Evolutionary conservation across 257 asterid species (phyloP), one percentile per base, ranked within the genome.

Genomic region (Forsythia viridissima): DNA sequence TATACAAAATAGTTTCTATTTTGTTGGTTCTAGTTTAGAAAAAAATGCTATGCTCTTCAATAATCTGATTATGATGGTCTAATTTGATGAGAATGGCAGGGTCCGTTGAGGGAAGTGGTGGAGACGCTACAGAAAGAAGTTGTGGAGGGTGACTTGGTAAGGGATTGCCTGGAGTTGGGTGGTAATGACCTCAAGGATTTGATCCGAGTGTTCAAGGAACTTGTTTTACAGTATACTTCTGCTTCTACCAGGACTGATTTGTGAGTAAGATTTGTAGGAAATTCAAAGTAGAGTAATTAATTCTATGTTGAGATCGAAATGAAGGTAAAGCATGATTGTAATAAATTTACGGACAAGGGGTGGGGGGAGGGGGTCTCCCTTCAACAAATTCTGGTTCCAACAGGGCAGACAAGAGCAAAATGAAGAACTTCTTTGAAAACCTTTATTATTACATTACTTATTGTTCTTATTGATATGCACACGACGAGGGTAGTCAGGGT

Each of bases 111-210:
- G 80, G 94, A 91, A 42, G 46, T 85, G 43, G 84, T 91, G 82
- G 87, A 84, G 83, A 82, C 76, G 13, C 72, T 91, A 79, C 92
- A 87, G 85, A 84, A 82, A 74, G 97, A 94, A 81, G 86, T 93
- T 34, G 24, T 78, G 76, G 94, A 92, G 41, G 97, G 97, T 73
- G 97, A 83, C 68, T 76, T 94, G 65, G 85, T 94, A 52, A 88
- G 77, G 86, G 98, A 94, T 77, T 94, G 97, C 81, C 88, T 94
- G 51, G 96, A 88, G 83, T 57, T 94, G 86, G 92, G 97, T 21
- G 70, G 81, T 67, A 84, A 83, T 69, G 96, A 93, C 72, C 84
- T 93, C 51, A 85, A 83, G 82, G 90, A 87, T 30, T 75, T 92
- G 87, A 61, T 92, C 70, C 89, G 84, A 69, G 43, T 89, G 76